Conservation (phyloP, 345 rosid species). For the Acer yangbiense region DNA sequence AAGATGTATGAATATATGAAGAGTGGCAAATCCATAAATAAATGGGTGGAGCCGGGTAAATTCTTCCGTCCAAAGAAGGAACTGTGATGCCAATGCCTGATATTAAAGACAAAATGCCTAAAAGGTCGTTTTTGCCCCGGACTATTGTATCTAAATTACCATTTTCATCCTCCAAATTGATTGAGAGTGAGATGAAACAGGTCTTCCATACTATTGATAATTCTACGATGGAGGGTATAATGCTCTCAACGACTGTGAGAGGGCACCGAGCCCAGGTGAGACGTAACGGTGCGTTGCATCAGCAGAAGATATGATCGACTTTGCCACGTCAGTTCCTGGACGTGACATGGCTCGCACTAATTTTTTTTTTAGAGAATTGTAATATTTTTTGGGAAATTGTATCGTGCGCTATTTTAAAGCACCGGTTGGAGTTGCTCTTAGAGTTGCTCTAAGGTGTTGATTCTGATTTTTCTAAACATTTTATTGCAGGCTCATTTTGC, state of each 20-base stretch:
- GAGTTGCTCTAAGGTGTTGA: too few relatives aligned
- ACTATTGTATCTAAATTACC: slow-evolving; percentile 53
- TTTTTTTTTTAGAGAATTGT: too few relatives aligned
- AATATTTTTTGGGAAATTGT: too few relatives aligned
- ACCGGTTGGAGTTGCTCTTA: too few relatives aligned
- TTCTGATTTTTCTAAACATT: too few relatives aligned
- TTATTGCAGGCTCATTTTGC: too few relatives aligned
- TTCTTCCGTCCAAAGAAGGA: slow-evolving; percentile 71
- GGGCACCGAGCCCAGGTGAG: slow-evolving; percentile 65
- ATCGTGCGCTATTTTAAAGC: too few relatives aligned
- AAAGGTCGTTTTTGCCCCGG: slow-evolving; percentile 81
- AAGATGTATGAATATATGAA: too few relatives aligned
- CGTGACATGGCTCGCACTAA: slow-evolving; percentile 24
- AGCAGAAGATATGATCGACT: slow-evolving; percentile 54
- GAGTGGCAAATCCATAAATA: too few relatives aligned
- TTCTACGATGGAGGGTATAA: slow-evolving; percentile 52
- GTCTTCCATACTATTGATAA: slow-evolving; percentile 57
- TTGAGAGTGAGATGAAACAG: slow-evolving; percentile 24
- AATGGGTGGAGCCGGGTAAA: slow-evolving; percentile 74
- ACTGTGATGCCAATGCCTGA: slow-evolving; percentile 58
- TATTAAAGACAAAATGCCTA: slow-evolving; percentile 59
- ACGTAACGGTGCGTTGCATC: slow-evolving; percentile 73
- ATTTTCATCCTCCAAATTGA: slow-evolving; percentile 40
- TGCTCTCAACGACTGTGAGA: slow-evolving; percentile 63
- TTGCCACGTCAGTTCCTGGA: slow-evolving; percentile 46